phyloP scores from a whole-genome alignment of 805 yeast genomes.

The Candida coquimbonensis region DNA sequence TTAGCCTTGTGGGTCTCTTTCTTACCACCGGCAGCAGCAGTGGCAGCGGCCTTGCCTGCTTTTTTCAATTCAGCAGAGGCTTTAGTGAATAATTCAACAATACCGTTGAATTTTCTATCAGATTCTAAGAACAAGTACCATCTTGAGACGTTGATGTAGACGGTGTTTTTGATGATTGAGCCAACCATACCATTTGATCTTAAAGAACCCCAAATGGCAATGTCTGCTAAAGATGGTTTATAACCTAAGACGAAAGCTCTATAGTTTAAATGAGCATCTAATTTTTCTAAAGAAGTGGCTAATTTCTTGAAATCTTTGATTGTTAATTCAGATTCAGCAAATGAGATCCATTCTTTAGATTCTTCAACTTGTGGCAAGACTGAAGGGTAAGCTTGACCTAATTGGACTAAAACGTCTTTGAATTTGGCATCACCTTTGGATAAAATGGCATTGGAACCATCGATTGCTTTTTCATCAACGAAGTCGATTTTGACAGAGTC shows the following conservation, averaged over 20 bases:
- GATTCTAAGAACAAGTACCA: constrained; percentile 81
- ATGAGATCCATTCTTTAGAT: constrained; percentile 57
- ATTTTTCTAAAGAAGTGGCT: constrained; percentile 65
- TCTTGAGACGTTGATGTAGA: constrained; percentile 81
- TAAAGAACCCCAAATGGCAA: constrained; percentile 88
- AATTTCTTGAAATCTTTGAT: constrained; percentile 87
- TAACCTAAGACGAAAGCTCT: constrained; percentile 73
- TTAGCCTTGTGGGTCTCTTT: constrained; percentile 91
- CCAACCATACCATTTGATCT: constrained; percentile 93
- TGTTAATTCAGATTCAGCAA: constrained; percentile 61
- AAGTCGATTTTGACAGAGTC: constrained; percentile 53
- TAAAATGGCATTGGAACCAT: constrained; percentile 35
- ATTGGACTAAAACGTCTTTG: constrained; percentile 35
- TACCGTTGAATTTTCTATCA: constrained; percentile 59
- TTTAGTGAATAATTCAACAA: constrained; percentile 60
- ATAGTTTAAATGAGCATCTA: constrained; percentile 79
- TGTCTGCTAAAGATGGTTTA: constrained; percentile 67
- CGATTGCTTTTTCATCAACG: constrained; percentile 65
- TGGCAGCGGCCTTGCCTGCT: constrained; percentile 40
- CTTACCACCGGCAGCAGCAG: constrained; percentile 40
- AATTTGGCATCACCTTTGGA: constrained; percentile 31
- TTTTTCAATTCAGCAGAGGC: constrained; percentile 71
- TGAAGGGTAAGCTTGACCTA: constrained; percentile 48
- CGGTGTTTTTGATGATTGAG: constrained; percentile 78
- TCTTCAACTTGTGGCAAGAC: constrained; percentile 28